Base-by-base conservation (phyloP, 495 filamentous ascomycete genomes). In the Tuber brumale region DNA sequence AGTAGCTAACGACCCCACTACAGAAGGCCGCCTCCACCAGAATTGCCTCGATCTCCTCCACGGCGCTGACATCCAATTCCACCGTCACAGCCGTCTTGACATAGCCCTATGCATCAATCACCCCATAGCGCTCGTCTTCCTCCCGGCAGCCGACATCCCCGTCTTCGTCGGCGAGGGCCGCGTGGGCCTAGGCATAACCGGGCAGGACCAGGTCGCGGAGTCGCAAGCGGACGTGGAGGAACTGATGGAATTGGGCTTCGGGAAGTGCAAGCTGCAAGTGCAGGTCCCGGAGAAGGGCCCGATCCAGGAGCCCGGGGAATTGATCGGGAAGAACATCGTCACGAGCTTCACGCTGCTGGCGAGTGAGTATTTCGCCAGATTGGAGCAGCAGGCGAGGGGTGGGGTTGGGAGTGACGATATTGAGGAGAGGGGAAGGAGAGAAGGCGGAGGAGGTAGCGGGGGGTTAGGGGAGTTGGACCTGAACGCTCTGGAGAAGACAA, bases 91-190 rank as follows among this genome's bases (percentile, higher is more conserved):
- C 84, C 92, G 95, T 71, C 91, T 97, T 77, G 95, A 99, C 85
- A 97, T 98, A 84, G 95, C 95, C 21, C 89, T 98, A 35, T 94
- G 97, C 83, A 92, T 95, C 86, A 98, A 98, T 85, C 89, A 94
- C 45, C 93, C 92, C 44, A 93, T 99, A 76, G 96, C 95, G 19
- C 92, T 99, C 77, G 89, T 99, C 85, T 99, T 99, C 88, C 93
- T 99, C 51, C 95, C 95, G 39, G 95, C 94, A 46, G 94, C 93
- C 74, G 95, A 98, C 84, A 99, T 99, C 82, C 96, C 95, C 41
- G 95, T 92, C 73, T 98, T 97, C 80, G 94, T 99, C 69, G 95
- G 94, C 42, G 94, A 97, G 84, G 95, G 95, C 43, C 89, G 91
- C 72, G 95, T 98, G 21, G 94, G 96, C 82, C 85, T 99, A 9